Evolutionary conservation across 2,329 filamentous ascomycete genomes (phyloP).

Genomic region (Fusarium euwallaceae): DNA sequence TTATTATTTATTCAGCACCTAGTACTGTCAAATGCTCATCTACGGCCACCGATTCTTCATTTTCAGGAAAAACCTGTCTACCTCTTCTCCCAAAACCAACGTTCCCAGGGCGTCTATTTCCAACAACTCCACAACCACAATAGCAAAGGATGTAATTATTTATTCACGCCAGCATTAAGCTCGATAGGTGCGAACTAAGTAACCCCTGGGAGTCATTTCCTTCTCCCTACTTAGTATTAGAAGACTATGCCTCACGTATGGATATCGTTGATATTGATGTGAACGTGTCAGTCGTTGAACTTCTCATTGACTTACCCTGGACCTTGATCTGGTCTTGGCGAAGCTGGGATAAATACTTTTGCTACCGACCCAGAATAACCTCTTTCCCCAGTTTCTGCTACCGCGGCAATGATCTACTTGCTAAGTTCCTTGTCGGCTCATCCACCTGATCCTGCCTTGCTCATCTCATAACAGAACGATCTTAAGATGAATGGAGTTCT

Average conservation of each 20-base stretch:
- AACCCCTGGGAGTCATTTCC: too few relatives aligned
- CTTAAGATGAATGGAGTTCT: neutral
- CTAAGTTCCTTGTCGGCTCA: rapidly evolving
- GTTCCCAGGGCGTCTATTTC: too few relatives aligned
- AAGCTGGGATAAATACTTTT: neutral
- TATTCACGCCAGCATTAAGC: too few relatives aligned
- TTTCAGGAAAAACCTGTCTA: too few relatives aligned
- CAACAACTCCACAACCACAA: too few relatives aligned
- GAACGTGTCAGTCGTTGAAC: neutral
- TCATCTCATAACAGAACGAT: neutral
- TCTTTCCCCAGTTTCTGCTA: neutral
- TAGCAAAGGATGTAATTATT: too few relatives aligned
- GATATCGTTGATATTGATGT: neutral
- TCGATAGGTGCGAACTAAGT: too few relatives aligned
- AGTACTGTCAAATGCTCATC: too few relatives aligned
- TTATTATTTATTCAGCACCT: too few relatives aligned
- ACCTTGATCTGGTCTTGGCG: neutral
- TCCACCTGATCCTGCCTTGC: rapidly evolving
- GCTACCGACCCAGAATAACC: neutral
- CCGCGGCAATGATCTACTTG: neutral
- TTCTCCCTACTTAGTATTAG: neutral
- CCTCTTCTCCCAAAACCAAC: too few relatives aligned
- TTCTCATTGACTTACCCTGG: neutral
- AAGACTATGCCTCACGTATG: neutral
- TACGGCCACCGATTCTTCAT: too few relatives aligned